phyloP scores from a whole-genome alignment of 441 rosid genomes.

The Populus trichocarpa region DNA sequence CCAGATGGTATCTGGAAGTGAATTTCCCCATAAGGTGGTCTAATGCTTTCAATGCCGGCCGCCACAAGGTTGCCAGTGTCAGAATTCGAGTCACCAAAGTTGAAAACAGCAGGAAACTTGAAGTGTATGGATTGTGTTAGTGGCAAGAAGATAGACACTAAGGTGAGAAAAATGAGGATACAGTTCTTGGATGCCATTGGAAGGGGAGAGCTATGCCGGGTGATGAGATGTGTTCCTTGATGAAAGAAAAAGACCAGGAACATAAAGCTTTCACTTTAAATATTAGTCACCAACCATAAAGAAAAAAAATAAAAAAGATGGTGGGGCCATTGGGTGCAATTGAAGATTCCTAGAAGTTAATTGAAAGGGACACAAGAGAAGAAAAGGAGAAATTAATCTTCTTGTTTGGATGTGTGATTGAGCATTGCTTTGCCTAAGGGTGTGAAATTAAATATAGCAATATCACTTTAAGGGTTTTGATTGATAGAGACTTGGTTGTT shows the following conservation, averaged over 20 bases:
- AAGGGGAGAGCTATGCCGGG: neutral
- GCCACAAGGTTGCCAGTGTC: constrained; percentile 50
- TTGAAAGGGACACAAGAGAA: constrained; percentile 12
- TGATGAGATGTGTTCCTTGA: neutral
- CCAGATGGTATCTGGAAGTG: constrained; percentile 40
- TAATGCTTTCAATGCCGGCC: constrained; percentile 33
- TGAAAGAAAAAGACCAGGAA: neutral
- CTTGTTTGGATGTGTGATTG: neutral
- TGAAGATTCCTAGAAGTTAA: constrained; percentile 25
- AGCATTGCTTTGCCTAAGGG: too few relatives aligned
- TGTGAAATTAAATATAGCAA: too few relatives aligned
- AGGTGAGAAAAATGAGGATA: constrained; percentile 23
- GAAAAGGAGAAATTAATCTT: neutral
- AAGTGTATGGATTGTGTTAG: constrained; percentile 38
- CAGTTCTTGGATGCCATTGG: constrained; percentile 37
- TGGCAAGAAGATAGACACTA: constrained; percentile 34
- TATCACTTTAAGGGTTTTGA: too few relatives aligned
- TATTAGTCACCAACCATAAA: constrained; percentile 32
- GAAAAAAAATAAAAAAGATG: neutral
- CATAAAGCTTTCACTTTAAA: constrained; percentile 14
- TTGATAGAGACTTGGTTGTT: too few relatives aligned
- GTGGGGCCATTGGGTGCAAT: constrained; percentile 26
- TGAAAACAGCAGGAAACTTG: constrained; percentile 44
- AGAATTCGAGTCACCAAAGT: constrained; percentile 55
- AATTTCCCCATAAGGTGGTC: constrained; percentile 37